Evolutionary conservation across 805 yeast genomes (phyloP), one percentile per base, ranked within the genome.

Genomic region (Cyberlindnera amylophila): DNA sequence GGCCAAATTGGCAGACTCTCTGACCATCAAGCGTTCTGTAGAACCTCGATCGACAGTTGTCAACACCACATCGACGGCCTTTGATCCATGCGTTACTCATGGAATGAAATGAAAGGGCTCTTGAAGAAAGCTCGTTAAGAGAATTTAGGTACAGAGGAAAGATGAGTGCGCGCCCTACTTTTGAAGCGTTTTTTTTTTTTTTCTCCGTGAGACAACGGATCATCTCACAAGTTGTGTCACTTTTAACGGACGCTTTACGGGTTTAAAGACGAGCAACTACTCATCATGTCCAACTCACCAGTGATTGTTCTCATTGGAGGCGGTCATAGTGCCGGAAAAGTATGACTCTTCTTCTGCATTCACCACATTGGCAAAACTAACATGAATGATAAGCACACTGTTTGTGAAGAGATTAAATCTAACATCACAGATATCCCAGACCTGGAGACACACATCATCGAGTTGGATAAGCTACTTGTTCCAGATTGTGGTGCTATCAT

Each of bases 41-140:
- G 38, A 82, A 72, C 30, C 79, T 66, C 1, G 96, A 85, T 4
- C 85, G 78, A 64, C 99, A 91, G 67, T 91, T 91, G 49, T 85
- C 90, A 3, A 81, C 80, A 1, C 97, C 97, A 71, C 99, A 91
- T 5, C 82, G 64, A 4, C 86, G 82, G 2, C 99, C 98, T 51
- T 80, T 69, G 32, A 72, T 69, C 60, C 61, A 58, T 11, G 39
- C 32, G 19, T 32, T 41, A 34, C 53, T 51, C 59, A 54, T 54
- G 8, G 34, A 11, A 23, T 26, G 27, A 23, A 23, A 23, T 23
- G 27, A n/a, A n/a, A n/a, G n/a, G n/a, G n/a, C n/a, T n/a, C n/a
- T n/a, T n/a, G n/a, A n/a, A n/a, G n/a, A n/a, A n/a, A n/a, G n/a
- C n/a, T n/a, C n/a, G n/a, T n/a, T n/a, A n/a, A n/a, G n/a, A n/a